Evolutionary conservation across 2,329 filamentous ascomycete genomes (phyloP).

Genomic region (Septoria petroselini): DNA sequence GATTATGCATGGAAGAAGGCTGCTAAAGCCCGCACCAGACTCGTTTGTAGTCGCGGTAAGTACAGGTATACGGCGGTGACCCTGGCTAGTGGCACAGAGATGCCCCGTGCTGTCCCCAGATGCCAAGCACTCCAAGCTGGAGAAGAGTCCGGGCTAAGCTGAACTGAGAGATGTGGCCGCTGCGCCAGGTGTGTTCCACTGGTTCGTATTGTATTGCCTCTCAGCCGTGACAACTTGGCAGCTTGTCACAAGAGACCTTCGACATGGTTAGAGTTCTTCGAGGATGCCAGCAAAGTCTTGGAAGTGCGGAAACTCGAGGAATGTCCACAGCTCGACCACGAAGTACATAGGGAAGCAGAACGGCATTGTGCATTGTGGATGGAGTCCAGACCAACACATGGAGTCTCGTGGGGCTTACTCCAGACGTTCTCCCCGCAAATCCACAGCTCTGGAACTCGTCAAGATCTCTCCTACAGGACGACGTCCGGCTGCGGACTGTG

Average conservation of each 20-base stretch:
- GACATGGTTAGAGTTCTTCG: constrained; percentile 8
- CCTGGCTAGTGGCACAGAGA: neutral
- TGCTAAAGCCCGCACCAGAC: constrained; percentile 1
- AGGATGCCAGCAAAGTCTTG: constrained; percentile 11
- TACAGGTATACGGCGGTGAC: constrained; percentile 1
- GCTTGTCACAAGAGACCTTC: constrained; percentile 8
- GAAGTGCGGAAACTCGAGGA: constrained; percentile 11
- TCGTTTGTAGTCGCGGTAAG: neutral
- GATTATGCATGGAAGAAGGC: constrained; percentile 13
- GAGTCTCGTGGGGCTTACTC: constrained; percentile 1
- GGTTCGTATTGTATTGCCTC: neutral
- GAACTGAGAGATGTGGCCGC: constrained; percentile 7
- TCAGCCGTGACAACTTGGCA: constrained; percentile 10
- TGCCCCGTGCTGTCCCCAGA: constrained; percentile 7
- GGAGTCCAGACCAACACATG: constrained; percentile 10
- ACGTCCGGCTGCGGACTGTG: neutral
- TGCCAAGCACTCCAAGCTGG: constrained; percentile 11
- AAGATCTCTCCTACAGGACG: neutral
- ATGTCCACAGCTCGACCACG: constrained; percentile 7
- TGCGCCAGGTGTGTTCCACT: neutral
- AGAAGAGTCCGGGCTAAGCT: constrained; percentile 12
- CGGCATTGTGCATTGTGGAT: neutral
- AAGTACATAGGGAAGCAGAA: neutral
- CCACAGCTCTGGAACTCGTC: constrained; percentile 1
- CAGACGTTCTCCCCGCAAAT: constrained; percentile 8